phyloP scores from a whole-genome alignment of 352 stramenopile species.

The Globisporangium cylindrosporum region DNA sequence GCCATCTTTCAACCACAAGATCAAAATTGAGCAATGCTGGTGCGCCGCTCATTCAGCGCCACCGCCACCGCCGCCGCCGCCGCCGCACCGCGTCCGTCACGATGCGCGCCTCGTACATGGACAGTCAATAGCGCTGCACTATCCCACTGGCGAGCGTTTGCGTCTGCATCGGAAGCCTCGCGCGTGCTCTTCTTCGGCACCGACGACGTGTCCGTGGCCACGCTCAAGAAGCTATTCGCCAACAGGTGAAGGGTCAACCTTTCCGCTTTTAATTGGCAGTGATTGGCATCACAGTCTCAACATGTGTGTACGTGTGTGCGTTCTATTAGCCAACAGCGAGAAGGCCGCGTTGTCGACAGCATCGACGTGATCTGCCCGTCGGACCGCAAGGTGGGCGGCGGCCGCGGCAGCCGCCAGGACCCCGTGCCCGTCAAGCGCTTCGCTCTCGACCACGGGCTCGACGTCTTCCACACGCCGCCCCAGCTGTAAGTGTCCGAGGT shows the following conservation, averaged over 20 bases:
- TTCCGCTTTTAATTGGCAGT: too few species aligned
- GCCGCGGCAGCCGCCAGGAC: conserved; percentile 44
- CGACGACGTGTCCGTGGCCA: conserved; percentile 80
- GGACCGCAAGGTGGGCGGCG: conserved; percentile 64
- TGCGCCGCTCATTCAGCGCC: neutral
- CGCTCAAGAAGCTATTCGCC: conserved; percentile 59
- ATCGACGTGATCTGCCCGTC: conserved; percentile 81
- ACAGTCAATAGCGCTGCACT: neutral
- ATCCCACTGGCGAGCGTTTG: conserved; percentile 8
- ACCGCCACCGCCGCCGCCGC: too few species aligned
- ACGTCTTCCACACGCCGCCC: conserved; percentile 61
- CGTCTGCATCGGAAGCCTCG: conserved; percentile 18
- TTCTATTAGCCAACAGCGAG: conserved; percentile 21
- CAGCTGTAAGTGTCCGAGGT: conserved; percentile 35
- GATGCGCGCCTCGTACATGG: conserved; percentile 3
- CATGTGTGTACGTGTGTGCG: neutral
- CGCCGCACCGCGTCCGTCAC: neutral
- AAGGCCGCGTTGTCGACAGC: conserved; percentile 37
- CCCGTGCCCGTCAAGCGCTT: conserved; percentile 80
- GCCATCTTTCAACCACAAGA: neutral
- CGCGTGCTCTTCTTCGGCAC: conserved; percentile 87
- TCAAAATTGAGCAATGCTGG: conserved; percentile 1
- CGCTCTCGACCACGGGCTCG: conserved; percentile 52
- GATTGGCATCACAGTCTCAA: neutral
- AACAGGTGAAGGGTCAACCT: conserved; percentile 30